Evolutionary conservation across 495 filamentous ascomycete genomes (phyloP), one percentile per base, ranked within the genome.

Genomic region (Gamarada debralockiae): DNA sequence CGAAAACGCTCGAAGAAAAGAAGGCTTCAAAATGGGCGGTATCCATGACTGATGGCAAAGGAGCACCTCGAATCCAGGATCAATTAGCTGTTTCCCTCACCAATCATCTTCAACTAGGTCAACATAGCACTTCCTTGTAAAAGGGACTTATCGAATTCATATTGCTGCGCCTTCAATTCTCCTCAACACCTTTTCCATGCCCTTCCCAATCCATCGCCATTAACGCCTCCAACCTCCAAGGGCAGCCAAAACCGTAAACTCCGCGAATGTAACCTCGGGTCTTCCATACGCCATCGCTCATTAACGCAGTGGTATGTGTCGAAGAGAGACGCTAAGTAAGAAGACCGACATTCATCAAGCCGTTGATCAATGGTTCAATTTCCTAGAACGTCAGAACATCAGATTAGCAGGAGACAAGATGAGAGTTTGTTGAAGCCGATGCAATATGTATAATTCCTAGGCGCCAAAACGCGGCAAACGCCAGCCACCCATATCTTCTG

Each of bases 391-490:
- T 22, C 29, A 27, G 9, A 41, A 55, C 21, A 17, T 40, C 22
- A 49, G 31, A 50, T 58, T 62, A 58, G 59, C 55, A 58, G 37
- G 45, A 50, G 40, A 36, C 47, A 23, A 6, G 22, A 37, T 46
- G 13, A 14, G 36, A 44, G 47, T 22, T 22, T 36, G 31, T 42
- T 52, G 37, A 49, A 55, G 34, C 21, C 42, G 42, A 53, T 60
- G 23, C 54, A 40, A 38, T 12, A 42, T 20, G 34, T 54, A 29
- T 40, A 48, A 52, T 56, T 48, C 45, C 52, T 47, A 38, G 47
- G 37, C 52, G 29, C 58, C 58, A 50, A 7, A 48, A 45, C 53
- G 39, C 27, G 27, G 27, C 27, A 29, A n/a, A 29, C 27, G 27
- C 27, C 27, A 10, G 27, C 58, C 58, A 48, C 33, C 54, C 20